Evolutionary conservation across 225 moss, liverwort and hornwort species (phyloP).

Genomic region (Antitrichia curtipendula): DNA sequence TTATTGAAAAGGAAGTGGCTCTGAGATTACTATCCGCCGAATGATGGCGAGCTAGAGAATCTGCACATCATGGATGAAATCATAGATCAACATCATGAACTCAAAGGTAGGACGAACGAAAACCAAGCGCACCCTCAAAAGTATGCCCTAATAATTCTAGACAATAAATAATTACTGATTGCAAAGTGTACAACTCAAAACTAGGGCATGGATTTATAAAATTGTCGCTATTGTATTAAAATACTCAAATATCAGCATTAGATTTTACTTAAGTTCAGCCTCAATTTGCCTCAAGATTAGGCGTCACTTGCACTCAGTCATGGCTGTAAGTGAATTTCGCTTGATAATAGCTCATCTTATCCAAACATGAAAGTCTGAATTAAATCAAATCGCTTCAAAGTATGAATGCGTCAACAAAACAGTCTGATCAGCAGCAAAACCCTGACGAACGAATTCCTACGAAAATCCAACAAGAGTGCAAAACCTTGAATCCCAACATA

Average conservation of each 20-base stretch:
- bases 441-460: not conserved
- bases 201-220: not conserved
- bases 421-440: not conserved
- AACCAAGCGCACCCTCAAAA: not conserved
- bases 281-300: not conserved
- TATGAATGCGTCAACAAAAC: not conserved
- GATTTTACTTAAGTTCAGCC: not conserved
- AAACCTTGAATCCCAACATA: not conserved
- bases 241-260: not conserved
- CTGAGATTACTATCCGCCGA: not conserved
- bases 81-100: not conserved
- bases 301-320: not conserved
- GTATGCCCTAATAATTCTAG: not conserved
- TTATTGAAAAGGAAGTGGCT: not conserved
- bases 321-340: not conserved
- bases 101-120: not conserved
- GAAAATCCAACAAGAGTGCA: not conserved
- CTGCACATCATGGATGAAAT: conserved; percentile 7
- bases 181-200: not conserved
- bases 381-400: not conserved
- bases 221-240: not conserved
- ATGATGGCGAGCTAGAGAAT: not conserved
- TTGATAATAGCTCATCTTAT: not conserved
- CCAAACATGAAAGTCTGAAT: not conserved
- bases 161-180: not conserved